Evolutionary conservation across 495 filamentous ascomycete species (phyloP).

Genomic region (Cenococcum geophilum): DNA sequence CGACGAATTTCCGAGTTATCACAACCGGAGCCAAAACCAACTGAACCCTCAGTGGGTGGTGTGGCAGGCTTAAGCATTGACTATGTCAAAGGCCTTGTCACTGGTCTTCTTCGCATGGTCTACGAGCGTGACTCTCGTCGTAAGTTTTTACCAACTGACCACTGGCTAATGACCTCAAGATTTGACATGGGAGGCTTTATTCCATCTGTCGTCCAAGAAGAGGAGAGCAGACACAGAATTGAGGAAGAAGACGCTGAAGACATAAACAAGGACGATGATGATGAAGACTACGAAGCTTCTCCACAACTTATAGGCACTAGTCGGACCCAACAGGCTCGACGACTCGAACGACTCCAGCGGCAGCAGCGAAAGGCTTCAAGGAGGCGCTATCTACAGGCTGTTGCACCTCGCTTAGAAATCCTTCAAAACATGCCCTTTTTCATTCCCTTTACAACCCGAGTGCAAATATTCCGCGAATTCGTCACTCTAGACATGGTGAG

Average conservation of each 20-base stretch:
- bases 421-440: conserved; percentile 95
- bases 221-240: conserved; percentile 68
- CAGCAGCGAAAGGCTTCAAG: conserved; percentile 59
- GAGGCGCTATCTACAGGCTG: conserved; percentile 61
- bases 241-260: conserved; percentile 46
- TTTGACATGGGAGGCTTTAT: conserved; percentile 94
- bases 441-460: conserved; percentile 85
- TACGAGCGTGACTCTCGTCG: conserved; percentile 92
- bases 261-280: conserved; percentile 44
- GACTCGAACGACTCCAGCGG: conserved; percentile 50
- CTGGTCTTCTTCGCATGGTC: conserved; percentile 76
- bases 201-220: conserved; percentile 76
- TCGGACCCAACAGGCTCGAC: conserved; percentile 48
- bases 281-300: conserved; percentile 43
- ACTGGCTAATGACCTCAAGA: conserved; percentile 91
- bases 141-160: conserved; percentile 69
- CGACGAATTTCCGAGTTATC: conserved; percentile 1
- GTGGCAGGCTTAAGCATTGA: conserved; percentile 68
- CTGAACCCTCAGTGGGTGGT: conserved; percentile 45
- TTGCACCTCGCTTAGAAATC: conserved; percentile 82
- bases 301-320: conserved; percentile 47
- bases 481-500: conserved; percentile 73
- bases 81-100: conserved; percentile 73
- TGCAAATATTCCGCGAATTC: conserved; percentile 92
- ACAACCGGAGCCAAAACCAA: conserved; percentile 17